Evolutionary conservation across 169 alveolate genomes (phyloP).

Genomic region (Plasmodium malariae): DNA sequence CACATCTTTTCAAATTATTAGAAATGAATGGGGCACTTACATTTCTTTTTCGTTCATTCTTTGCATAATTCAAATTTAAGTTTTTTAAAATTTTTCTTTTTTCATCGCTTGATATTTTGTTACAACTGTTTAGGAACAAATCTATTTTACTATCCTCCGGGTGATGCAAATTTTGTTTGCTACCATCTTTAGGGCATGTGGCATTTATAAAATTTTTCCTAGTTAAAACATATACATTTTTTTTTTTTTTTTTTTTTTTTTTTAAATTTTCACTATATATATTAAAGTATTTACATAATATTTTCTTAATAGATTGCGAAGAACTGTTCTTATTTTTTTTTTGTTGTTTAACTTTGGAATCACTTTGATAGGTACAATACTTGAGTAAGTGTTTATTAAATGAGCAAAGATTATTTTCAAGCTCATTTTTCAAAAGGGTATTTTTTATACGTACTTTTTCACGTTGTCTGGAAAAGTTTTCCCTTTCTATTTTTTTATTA

Average conservation of each 20-base stretch:
- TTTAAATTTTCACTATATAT: background rate
- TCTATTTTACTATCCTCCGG: background rate
- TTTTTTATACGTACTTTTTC: background rate
- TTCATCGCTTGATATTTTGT: slow-evolving; percentile 24
- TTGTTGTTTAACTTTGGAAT: background rate
- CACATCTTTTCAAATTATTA: too few species aligned
- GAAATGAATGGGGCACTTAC: background rate
- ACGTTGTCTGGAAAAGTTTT: background rate
- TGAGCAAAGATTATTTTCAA: background rate
- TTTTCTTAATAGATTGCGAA: slow-evolving; percentile 3
- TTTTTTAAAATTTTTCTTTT: slow-evolving; percentile 24
- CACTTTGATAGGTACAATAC: background rate
- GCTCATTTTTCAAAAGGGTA: background rate
- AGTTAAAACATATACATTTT: background rate
- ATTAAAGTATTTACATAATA: slow-evolving; percentile 31
- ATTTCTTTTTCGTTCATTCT: background rate
- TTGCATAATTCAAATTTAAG: background rate
- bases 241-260: background rate
- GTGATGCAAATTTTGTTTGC: too few species aligned
- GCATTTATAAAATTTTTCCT: background rate
- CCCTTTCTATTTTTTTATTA: background rate
- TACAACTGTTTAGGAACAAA: background rate
- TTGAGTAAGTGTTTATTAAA: background rate
- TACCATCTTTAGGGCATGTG: background rate
- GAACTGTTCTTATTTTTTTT: background rate